phyloP scores from a whole-genome alignment of 257 asterid genomes.

The Ajuga chamaepitys region DNA sequence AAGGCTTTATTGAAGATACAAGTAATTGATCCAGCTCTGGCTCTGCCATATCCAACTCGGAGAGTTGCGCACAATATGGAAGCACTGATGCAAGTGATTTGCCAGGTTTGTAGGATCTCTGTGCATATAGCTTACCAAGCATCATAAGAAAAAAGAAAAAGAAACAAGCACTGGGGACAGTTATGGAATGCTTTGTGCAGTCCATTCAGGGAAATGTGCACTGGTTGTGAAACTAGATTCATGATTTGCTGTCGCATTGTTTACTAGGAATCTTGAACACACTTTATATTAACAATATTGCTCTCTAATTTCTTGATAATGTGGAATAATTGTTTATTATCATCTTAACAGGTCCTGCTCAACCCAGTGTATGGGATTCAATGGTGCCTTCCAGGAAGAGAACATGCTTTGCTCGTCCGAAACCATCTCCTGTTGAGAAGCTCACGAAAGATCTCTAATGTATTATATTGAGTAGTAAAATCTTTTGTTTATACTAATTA shows the following conservation, averaged over 20 bases:
- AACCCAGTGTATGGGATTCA: conserved; percentile 62
- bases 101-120: conserved; percentile 53
- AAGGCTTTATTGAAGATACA: conserved; percentile 64
- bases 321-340: not conserved
- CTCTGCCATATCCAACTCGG: conserved; percentile 88
- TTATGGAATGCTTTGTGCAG: not conserved
- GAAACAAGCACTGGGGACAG: not conserved
- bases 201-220: not conserved
- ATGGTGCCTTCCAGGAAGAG: conserved; percentile 89
- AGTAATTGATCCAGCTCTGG: conserved; percentile 97
- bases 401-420: conserved; percentile 72
- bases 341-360: conserved; percentile 64
- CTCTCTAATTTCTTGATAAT: not conserved
- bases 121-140: not conserved
- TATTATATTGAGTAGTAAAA: conserved; percentile 27
- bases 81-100: conserved; percentile 85
- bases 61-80: conserved; percentile 80
- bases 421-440: conserved; percentile 82
- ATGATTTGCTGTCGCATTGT: not conserved
- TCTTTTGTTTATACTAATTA: not conserved
- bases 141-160: no score
- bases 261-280: not conserved
- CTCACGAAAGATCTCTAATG: conserved; percentile 82
- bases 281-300: not conserved
- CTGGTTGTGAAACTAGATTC: not conserved